Percentiles rank a stretch among this genome's conserved stretches.
phyloP scores from a whole-genome alignment of 1,284 basidiomycete species.

The Cryptococcus sp. region DNA sequence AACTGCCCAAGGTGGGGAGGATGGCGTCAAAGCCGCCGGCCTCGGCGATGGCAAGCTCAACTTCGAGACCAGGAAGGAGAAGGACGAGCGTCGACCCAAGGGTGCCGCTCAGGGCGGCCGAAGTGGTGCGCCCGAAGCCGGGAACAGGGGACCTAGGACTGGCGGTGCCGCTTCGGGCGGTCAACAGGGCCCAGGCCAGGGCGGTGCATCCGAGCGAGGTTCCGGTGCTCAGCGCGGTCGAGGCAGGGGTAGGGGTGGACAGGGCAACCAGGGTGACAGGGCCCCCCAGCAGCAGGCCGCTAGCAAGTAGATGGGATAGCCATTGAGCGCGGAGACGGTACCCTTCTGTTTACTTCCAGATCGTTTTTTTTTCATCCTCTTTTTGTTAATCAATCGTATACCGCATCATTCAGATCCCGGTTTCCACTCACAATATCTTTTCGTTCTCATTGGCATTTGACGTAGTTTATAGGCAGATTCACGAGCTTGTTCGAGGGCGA shows the following conservation, averaged over 20 bases:
- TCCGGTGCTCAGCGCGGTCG: not conserved
- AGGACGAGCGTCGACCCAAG: constrained; percentile 62
- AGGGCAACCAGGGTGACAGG: constrained; percentile 1
- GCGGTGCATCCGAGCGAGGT: not conserved
- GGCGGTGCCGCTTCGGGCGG: not conserved
- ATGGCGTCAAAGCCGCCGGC: constrained; percentile 68
- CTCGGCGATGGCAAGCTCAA: constrained; percentile 62
- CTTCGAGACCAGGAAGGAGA: constrained; percentile 88
- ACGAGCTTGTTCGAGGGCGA: too few relatives aligned
- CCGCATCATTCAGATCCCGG: too few relatives aligned
- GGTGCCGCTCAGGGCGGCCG: constrained; percentile 6
- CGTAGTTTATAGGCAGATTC: too few relatives aligned
- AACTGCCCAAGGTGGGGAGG: constrained; percentile 72
- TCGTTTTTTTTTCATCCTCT: too few relatives aligned
- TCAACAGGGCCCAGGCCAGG: not conserved
- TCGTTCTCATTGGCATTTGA: too few relatives aligned
- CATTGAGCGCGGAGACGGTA: too few relatives aligned
- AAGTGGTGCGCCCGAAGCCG: not conserved
- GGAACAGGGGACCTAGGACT: not conserved
- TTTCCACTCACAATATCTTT: too few relatives aligned
- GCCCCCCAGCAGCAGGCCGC: not conserved
- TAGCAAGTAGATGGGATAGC: not conserved
- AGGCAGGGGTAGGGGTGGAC: not conserved
- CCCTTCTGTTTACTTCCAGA: too few relatives aligned
- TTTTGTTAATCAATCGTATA: too few relatives aligned